Base-by-base conservation (phyloP, 2,329 filamentous ascomycete species). In the Helicocarpus griseus region DNA sequence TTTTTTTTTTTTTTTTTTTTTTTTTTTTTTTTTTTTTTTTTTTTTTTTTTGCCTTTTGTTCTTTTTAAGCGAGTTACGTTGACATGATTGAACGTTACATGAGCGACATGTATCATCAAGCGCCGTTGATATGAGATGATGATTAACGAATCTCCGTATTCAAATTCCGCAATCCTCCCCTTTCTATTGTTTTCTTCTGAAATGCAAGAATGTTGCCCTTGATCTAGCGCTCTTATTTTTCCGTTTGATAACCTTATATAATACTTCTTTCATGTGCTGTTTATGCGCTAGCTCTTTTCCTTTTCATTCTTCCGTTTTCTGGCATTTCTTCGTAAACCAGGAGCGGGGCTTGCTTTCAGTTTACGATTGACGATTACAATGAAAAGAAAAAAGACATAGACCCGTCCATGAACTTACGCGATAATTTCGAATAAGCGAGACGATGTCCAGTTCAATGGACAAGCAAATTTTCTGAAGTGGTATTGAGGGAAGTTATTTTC, bases 31-130 rank as follows among this genome's bases (percentile, higher is more conserved):
- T 5, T 40, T 41, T 38, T 19, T 36, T 49, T 35, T 47, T 21
- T 22, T n/a, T 38, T 31, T 17, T 26, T 3, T 13, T 41, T 48
- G 31, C 26, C 36, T 36, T 14, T 21, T 24, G n/a, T 45, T 48
- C 7, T 36, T 47, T 35, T 47, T 26, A 35, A 47, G 44, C 44
- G 41, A 6, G 35, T 40, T 40, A 46, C 38, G 39, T 22, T 6
- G n/a, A 44, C 17, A 36, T 46, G 24, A 39, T 47, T 40, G 29
- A 21, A 43, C 19, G 28, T 44, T 49, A 26, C 22, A 5, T 43
- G 39, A 45, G 28, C 26, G 43, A 45, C 28, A 45, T 45, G 26
- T 45, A 45, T 45, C 43, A 45, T 31, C n/a, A 29, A 26, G 17
- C 28, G 11, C 13, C 19, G 31, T 22, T 35, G 28, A 47, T 36